These are phyloP conservation scores for Vigna trinervia DNA, from an alignment of 306 rosid genomes.

Conservation along the genomic window DNA sequence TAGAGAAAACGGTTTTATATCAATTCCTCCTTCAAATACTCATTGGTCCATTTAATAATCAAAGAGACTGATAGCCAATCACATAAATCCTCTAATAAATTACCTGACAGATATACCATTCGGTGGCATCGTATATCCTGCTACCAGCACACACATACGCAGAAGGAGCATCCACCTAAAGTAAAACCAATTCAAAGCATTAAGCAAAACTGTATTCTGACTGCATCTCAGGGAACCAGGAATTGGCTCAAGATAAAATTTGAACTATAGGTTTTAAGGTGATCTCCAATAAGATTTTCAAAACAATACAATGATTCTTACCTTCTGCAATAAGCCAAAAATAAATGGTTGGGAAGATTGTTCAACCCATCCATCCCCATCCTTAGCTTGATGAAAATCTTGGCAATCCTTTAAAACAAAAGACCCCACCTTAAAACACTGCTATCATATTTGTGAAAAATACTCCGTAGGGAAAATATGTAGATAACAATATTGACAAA, in stretches of 20 bases:
- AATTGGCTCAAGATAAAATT: slow-evolving; percentile 24
- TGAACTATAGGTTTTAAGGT: slow-evolving; percentile 15
- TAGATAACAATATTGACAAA: slow-evolving; percentile 25
- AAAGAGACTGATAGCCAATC: slow-evolving; percentile 9
- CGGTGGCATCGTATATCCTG: slow-evolving; percentile 89
- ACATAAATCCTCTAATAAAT: slow-evolving; percentile 32
- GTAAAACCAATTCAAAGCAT: slow-evolving; percentile 35
- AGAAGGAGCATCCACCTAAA: slow-evolving; percentile 78
- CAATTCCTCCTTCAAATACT: slow-evolving; percentile 11
- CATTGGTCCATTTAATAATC: slow-evolving; percentile 8
- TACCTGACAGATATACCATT: slow-evolving; percentile 99
- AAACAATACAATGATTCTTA: slow-evolving; percentile 42
- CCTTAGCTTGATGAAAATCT: slow-evolving; percentile 96
- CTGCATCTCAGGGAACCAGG: slow-evolving; percentile 9
- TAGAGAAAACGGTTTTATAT: background rate
- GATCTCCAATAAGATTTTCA: slow-evolving; percentile 20
- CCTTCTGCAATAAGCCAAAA: slow-evolving; percentile 96
- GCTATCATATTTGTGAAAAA: slow-evolving; percentile 28
- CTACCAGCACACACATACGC: slow-evolving; percentile 94
- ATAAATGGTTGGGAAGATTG: slow-evolving; percentile 91
- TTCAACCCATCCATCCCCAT: slow-evolving; percentile 99
- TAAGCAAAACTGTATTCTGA: slow-evolving; percentile 36
- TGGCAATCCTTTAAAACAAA: slow-evolving; percentile 79
- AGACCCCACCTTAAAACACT: slow-evolving; percentile 41
- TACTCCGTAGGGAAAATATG: slow-evolving; percentile 23